Evolutionary conservation across 179 eudicot genomes (phyloP).

Genomic region (Beta macrorhiza): DNA sequence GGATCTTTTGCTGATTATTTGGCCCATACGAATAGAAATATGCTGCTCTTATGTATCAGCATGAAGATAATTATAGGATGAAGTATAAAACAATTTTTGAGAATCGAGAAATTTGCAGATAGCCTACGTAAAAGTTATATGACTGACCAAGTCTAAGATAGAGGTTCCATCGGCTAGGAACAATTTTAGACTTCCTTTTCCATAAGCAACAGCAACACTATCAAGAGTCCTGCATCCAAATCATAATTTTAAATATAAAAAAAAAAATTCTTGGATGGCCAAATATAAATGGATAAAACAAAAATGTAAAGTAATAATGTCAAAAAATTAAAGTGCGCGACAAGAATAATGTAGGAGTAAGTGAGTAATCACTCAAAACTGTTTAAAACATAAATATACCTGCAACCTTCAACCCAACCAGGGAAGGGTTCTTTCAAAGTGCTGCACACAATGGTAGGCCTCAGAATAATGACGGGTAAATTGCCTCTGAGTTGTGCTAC

Average conservation of each 20-base stretch:
- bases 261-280: too few relatives aligned
- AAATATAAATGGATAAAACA: too few relatives aligned
- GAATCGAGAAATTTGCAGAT: background rate
- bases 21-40: too few relatives aligned
- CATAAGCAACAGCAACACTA: slow-evolving; percentile 16
- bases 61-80: too few relatives aligned
- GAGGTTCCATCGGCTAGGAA: slow-evolving; percentile 18
- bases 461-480: slow-evolving; percentile 55
- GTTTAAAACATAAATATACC: slow-evolving; percentile 32
- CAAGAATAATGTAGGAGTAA: too few relatives aligned
- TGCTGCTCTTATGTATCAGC: too few relatives aligned
- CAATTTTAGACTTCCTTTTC: slow-evolving; percentile 16
- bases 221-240: slow-evolving; percentile 23
- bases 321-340: too few relatives aligned
- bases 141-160: slow-evolving; percentile 26
- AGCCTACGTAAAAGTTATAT: background rate
- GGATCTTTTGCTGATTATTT: too few relatives aligned
- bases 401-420: slow-evolving; percentile 79
- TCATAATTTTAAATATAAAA: background rate
- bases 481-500: slow-evolving; percentile 39
- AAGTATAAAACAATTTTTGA: background rate
- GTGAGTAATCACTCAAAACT: too few relatives aligned
- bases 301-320: too few relatives aligned
- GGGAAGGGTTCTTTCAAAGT: slow-evolving; percentile 76
- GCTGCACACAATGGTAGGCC: slow-evolving; percentile 71